These are phyloP conservation scores for Taphrina communis DNA, from an alignment of 1,139 yeast species.

Conservation along the genomic window DNA sequence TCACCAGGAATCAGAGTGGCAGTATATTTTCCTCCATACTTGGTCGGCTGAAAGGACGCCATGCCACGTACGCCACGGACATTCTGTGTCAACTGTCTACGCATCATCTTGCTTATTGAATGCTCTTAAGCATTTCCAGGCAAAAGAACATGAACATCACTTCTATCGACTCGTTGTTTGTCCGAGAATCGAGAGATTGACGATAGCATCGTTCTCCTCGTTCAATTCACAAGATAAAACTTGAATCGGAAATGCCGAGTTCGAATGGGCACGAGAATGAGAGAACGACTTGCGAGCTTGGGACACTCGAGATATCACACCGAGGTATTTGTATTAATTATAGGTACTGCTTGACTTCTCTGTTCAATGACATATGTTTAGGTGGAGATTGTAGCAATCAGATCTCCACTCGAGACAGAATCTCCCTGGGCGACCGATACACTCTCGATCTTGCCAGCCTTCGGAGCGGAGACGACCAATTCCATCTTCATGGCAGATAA, in stretches of 20 bases:
- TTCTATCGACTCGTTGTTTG: constrained; percentile 7
- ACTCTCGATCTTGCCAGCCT: constrained; percentile 79
- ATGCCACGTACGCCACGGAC: constrained; percentile 54
- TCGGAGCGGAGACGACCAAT: constrained; percentile 95
- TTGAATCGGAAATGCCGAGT: neutral
- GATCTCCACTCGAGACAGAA: constrained; percentile 90
- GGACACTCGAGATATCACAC: too few relatives aligned
- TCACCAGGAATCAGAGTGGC: constrained; percentile 79
- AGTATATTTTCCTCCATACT: constrained; percentile 88
- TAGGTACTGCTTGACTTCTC: too few relatives aligned
- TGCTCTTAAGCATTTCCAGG: neutral
- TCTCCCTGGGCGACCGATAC: constrained; percentile 86
- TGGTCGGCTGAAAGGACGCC: constrained; percentile 74
- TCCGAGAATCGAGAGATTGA: constrained; percentile 12
- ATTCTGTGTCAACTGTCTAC: constrained; percentile 34
- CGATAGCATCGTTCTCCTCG: constrained; percentile 3
- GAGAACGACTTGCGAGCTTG: too few relatives aligned
- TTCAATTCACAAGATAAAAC: neutral
- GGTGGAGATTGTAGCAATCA: constrained; percentile 56
- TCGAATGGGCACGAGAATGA: too few relatives aligned
- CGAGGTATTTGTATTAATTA: too few relatives aligned
- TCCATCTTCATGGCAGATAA: constrained; percentile 99
- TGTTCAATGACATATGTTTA: neutral
- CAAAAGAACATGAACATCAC: neutral
- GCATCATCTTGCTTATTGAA: constrained; percentile 19